These are phyloP conservation scores for Ambrosiella cleistominuta DNA, from an alignment of 2,329 filamentous ascomycete species.

Conservation along the genomic window DNA sequence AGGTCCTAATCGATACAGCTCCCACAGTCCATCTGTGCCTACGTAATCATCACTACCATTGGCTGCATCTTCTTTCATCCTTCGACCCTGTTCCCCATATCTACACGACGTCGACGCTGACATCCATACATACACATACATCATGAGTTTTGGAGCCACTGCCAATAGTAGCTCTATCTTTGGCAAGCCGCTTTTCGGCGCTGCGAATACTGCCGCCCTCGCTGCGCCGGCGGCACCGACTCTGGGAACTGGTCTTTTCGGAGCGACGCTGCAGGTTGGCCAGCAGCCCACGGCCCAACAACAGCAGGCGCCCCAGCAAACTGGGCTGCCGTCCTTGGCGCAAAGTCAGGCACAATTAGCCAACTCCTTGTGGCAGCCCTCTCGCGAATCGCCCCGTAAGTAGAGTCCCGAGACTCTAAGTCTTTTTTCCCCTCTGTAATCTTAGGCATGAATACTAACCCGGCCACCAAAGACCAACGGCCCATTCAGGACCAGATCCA, in stretches of 20 bases:
- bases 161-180: slow-evolving; percentile 11
- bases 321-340: slow-evolving; percentile 26
- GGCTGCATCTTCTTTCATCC: neutral
- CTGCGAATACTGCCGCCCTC: slow-evolving; percentile 23
- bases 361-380: slow-evolving; percentile 35
- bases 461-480: slow-evolving; percentile 36
- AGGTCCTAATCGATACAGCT: too few relatives aligned
- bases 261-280: neutral
- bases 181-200: slow-evolving; percentile 16
- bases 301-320: slow-evolving; percentile 24
- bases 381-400: slow-evolving; percentile 31
- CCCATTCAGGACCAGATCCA: slow-evolving; percentile 58
- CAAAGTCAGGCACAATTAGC: slow-evolving; percentile 31
- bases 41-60: neutral
- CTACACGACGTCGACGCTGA: neutral
- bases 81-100: neutral
- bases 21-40: too few relatives aligned
- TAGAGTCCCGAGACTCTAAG: slow-evolving; percentile 10
- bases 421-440: slow-evolving; percentile 4
- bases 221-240: slow-evolving; percentile 20
- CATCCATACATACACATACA: neutral
- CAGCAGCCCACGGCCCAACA: slow-evolving; percentile 22
- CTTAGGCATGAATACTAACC: slow-evolving; percentile 8
- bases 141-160: slow-evolving; percentile 10
- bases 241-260: slow-evolving; percentile 13